phyloP scores from a whole-genome alignment of 805 yeast genomes.

The Candida maris region DNA sequence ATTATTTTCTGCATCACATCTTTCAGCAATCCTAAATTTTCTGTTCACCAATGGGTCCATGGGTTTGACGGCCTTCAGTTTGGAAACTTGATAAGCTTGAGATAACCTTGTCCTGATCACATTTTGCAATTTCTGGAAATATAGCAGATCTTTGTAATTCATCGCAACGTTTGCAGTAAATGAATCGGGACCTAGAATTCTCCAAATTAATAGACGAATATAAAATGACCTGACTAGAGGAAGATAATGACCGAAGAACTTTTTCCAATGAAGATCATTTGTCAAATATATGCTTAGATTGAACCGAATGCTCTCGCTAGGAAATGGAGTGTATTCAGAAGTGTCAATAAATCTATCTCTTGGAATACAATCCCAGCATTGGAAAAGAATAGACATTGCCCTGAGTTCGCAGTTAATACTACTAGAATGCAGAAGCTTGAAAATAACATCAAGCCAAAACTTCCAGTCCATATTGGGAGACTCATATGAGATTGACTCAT shows the following conservation, averaged over 20 bases:
- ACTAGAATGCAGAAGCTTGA: constrained; percentile 58
- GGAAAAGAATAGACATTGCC: constrained; percentile 62
- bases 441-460: constrained; percentile 66
- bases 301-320: constrained; percentile 41
- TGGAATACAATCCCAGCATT: constrained; percentile 71
- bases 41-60: constrained; percentile 44
- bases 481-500: constrained; percentile 13
- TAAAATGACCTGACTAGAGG: constrained; percentile 72
- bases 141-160: constrained; percentile 18
- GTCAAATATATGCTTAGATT: constrained; percentile 55
- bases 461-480: constrained; percentile 53
- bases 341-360: constrained; percentile 12
- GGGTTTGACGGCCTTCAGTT: constrained; percentile 19
- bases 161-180: constrained; percentile 6
- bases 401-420: constrained; percentile 61
- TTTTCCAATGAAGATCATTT: constrained; percentile 46
- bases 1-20: constrained; percentile 12
- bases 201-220: constrained; percentile 64
- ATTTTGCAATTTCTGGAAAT: constrained; percentile 10
- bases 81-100: constrained; percentile 24
- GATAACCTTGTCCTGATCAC: constrained; percentile 32
- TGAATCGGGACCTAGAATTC: constrained; percentile 38
- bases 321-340: constrained; percentile 38
- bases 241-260: constrained; percentile 72
- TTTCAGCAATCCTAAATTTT: constrained; percentile 42